Evolutionary conservation across 257 asterid genomes (phyloP).

Genomic region (Datura wrightii): DNA sequence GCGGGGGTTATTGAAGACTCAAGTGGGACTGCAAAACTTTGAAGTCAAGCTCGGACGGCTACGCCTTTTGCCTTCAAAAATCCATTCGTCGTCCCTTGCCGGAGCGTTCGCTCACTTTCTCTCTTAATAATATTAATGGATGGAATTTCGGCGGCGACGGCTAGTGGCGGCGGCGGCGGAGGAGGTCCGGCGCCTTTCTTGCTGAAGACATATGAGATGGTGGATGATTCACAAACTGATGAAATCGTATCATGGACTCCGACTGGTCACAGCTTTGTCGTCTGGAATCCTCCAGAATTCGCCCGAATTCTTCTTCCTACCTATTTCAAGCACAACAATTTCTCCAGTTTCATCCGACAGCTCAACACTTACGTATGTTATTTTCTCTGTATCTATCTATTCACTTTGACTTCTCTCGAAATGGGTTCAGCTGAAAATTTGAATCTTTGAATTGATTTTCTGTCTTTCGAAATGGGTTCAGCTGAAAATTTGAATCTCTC

Average conservation of each 20-base stretch:
- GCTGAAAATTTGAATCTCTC: neutral
- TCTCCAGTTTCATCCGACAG: constrained; percentile 96
- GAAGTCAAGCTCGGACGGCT: constrained; percentile 6
- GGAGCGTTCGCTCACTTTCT: neutral
- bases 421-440: neutral
- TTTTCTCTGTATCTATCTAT: neutral
- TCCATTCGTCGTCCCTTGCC: neutral
- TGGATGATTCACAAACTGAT: constrained; percentile 75
- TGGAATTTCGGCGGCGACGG: constrained; percentile 42
- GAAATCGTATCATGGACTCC: constrained; percentile 83
- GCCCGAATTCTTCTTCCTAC: constrained; percentile 80
- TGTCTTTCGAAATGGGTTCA: neutral
- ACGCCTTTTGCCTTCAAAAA: neutral
- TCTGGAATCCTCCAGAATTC: constrained; percentile 94
- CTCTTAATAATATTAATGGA: constrained; percentile 47
- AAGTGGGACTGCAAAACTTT: neutral
- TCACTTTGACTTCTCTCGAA: constrained; percentile 5
- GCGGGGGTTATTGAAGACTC: neutral
- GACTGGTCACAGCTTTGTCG: constrained; percentile 71
- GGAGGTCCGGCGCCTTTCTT: constrained; percentile 92
- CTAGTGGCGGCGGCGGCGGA: constrained; percentile 33
- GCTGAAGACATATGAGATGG: constrained; percentile 85
- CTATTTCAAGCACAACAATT: constrained; percentile 85
- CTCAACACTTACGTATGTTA: constrained; percentile 85
- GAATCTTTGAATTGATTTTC: neutral